Base-by-base conservation (phyloP, 2,329 filamentous ascomycete genomes). In the Diaporthe vaccinii region DNA sequence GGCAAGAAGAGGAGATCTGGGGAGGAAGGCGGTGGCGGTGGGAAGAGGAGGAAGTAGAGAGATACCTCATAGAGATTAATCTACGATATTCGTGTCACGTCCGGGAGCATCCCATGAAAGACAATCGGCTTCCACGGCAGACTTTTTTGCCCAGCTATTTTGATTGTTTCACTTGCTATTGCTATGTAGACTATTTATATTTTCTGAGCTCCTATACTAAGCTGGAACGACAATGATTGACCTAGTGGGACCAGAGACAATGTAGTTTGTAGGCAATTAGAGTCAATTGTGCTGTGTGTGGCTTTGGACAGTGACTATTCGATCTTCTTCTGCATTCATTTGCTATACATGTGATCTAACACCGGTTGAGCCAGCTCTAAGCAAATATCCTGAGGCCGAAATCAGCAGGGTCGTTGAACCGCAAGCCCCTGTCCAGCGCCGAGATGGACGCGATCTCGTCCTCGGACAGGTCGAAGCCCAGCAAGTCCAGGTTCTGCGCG, bases 341-440 rank as follows among this genome's bases (percentile, higher is more conserved):
- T 67, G 61, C 22, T 68, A 25, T 68, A 53, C 28, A 53, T 39
- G 65, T 25, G 31, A 41, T 53, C 46, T 53, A 68, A 10, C 3
- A 68, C n/a, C 46, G 1, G 25, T 17, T 39, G 22, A 25, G 25
- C 15, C 46, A 39, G 46, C 46, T 68, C 65, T 68, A 68, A 39
- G 65, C 65, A 53, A 68, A 68, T 39, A 68, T 53, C 65, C 46
- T 53, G 4, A 62, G 44, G 77, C 79, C 79, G 57, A 79, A 78
- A 77, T 80, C 78, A 69, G 78, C 86, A 65, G 93, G 94, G 85
- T 95, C 91, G 85, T 96, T 96, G 85, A 96, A 95, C 80, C 93
- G 90, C 82, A 95, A 86, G 77, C 89, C 87, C 79, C 87, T 85
- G 83, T 96, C 90, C 82, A 96, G 86, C 69, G 83, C 87, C 75